Evolutionary conservation across 2,329 filamentous ascomycete species (phyloP), one percentile per base, ranked within the genome.

Genomic region (Chalaropsis ovoidea): DNA sequence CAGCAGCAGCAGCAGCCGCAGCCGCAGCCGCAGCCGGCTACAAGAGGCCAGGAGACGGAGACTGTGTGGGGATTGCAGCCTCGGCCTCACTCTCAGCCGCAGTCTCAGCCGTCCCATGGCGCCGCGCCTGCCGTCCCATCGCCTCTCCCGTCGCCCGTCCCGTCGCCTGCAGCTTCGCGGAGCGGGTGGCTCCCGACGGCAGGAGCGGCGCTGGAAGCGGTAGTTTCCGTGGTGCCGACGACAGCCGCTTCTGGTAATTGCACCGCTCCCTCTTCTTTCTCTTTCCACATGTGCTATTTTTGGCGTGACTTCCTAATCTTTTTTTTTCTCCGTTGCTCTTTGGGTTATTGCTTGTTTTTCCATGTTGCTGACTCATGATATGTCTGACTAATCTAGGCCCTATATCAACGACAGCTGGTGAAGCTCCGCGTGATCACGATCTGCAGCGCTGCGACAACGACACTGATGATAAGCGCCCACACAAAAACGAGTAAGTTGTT

Each of bases 181-280:
- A 22, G 47, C 47, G 47, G 47, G 22, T 22, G 47, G 47, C 11
- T 49, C n/a, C 47, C 19, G 19, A 49, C 47, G 10, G 22, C 8
- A 49, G 47, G 47, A 49, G 47, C 8, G n/a, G 8, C 47, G n/a
- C 47, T 49, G 47, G 47, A 49, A 13, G 19, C 47, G 19, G 47
- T 49, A 10, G 47, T 49, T 49, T 49, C 47, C 47, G 22, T 49
- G n/a, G 22, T 49, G 19, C 47, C 47, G 19, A 49, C 47, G 22
- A 49, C 47, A 49, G 47, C 19, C 10, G 47, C 47, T 49, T 49
- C 47, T 24, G 47, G 47, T 49, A 49, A 49, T 49, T 31, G 31
- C 31, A n/a, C 31, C 2, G 22, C 10, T 49, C 19, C 8, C 47
- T 22, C n/a, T 49, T 22, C 22, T 22, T 22, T 22, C 47, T 49